phyloP scores from a whole-genome alignment of 129 eudicot species.

The Pseudognaphalium luteoalbum region DNA sequence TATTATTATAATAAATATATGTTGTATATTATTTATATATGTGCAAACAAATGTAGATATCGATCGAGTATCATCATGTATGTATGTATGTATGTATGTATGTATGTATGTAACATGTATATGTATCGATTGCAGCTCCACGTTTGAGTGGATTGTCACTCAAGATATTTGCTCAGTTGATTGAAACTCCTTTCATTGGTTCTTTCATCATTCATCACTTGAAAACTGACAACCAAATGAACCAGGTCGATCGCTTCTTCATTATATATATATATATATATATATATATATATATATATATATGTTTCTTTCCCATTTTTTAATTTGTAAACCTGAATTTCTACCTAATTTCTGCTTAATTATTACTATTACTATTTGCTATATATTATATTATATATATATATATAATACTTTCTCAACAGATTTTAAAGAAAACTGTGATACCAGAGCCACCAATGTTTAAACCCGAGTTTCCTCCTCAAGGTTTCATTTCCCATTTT shows the following conservation, averaged over 20 bases:
- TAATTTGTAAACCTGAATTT: too few species aligned
- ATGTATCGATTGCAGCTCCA: conserved; percentile 47
- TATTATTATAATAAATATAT: background rate
- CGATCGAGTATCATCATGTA: background rate
- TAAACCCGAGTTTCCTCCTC: conserved; percentile 77
- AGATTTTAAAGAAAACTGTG: conserved; percentile 60
- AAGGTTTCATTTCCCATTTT: conserved; percentile 38
- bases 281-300: background rate
- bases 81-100: background rate
- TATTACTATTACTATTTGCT: too few species aligned
- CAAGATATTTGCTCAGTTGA: conserved; percentile 38
- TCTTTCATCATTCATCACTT: conserved; percentile 35
- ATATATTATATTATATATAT: too few species aligned
- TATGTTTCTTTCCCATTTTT: background rate
- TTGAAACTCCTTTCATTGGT: conserved; percentile 52
- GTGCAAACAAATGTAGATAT: background rate
- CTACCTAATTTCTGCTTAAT: too few species aligned
- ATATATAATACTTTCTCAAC: conserved; percentile 13
- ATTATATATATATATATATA: too few species aligned
- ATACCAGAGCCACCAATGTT: conserved; percentile 85
- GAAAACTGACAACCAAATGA: conserved; percentile 57
- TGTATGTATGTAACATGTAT: background rate
- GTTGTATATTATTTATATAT: background rate
- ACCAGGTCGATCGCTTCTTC: conserved; percentile 39
- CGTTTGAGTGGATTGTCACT: conserved; percentile 52